Percentiles rank a stretch among this genome's conserved stretches.
Conservation (phyloP, 345 rosid species). For the Salix caprea region DNA sequence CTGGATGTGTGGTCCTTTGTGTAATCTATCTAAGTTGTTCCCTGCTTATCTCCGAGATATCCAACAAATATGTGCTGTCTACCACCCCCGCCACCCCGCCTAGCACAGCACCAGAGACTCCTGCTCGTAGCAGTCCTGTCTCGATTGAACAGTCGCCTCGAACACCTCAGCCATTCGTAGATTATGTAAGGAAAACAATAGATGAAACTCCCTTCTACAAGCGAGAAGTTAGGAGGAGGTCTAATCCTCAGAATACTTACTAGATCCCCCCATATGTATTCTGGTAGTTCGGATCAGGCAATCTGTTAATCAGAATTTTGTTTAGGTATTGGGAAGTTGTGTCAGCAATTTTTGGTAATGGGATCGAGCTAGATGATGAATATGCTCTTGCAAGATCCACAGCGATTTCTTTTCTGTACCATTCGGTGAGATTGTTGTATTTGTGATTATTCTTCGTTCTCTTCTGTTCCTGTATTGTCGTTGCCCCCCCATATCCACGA, state of each 20-base stretch:
- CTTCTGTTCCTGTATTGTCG: too few relatives aligned
- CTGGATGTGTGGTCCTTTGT: slow-evolving; percentile 2
- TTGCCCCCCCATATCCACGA: too few relatives aligned
- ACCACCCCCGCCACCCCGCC: slow-evolving; percentile 26
- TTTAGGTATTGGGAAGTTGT: background rate
- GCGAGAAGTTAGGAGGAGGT: slow-evolving; percentile 71
- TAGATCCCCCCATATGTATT: slow-evolving; percentile 18
- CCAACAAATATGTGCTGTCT: slow-evolving; percentile 18
- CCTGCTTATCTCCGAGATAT: slow-evolving; percentile 6
- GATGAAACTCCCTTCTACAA: slow-evolving; percentile 82
- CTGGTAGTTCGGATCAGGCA: background rate
- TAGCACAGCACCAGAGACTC: slow-evolving; percentile 43
- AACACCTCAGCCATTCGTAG: slow-evolving; percentile 85
- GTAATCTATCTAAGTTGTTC: slow-evolving; percentile 10
- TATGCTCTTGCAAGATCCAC: background rate
- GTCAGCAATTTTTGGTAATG: background rate
- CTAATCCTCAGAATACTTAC: slow-evolving; percentile 73
- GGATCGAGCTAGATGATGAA: background rate
- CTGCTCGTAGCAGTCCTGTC: slow-evolving; percentile 44
- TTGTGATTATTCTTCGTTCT: too few relatives aligned
- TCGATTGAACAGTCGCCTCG: slow-evolving; percentile 59
- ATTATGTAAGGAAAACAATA: slow-evolving; percentile 74
- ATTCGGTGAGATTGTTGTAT: too few relatives aligned
- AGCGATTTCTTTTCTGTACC: too few relatives aligned
- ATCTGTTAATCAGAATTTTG: background rate